phyloP scores from a whole-genome alignment of 164 flowering plant species.

The Annona cherimola region DNA sequence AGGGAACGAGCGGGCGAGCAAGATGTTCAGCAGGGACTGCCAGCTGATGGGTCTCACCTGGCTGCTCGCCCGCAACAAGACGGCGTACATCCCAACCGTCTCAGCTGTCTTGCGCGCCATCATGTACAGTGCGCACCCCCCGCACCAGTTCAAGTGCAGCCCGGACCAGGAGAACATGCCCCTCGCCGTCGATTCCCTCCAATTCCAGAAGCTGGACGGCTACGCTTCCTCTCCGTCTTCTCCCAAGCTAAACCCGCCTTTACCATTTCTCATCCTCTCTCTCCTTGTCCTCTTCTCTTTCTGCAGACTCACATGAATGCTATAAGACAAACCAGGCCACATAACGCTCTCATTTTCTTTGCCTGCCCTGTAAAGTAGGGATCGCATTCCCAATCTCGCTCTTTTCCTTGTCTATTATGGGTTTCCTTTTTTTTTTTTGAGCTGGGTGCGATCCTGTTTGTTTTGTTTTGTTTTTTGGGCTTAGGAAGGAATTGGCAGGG shows the following conservation, averaged over 20 bases:
- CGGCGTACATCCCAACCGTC: slow-evolving; percentile 93
- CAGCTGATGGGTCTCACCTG: slow-evolving; percentile 97
- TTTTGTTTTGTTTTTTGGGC: neutral
- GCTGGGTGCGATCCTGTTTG: neutral
- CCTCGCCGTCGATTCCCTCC: slow-evolving; percentile 89
- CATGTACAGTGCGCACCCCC: slow-evolving; percentile 87
- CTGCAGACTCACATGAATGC: slow-evolving; percentile 17
- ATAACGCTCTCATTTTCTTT: slow-evolving; percentile 4
- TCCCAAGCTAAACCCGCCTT: neutral
- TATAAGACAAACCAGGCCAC: slow-evolving; percentile 9
- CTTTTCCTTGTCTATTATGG: neutral
- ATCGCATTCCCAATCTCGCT: neutral
- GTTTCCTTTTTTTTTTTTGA: neutral
- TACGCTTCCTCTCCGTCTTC: slow-evolving; percentile 24
- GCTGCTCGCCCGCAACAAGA: slow-evolving; percentile 87
- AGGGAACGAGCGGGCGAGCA: slow-evolving; percentile 52
- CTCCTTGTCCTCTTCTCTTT: slow-evolving; percentile 11
- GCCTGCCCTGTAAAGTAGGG: slow-evolving; percentile 9
- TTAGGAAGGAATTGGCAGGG: neutral
- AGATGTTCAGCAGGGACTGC: slow-evolving; percentile 81
- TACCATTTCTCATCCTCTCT: slow-evolving; percentile 45
- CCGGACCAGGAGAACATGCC: slow-evolving; percentile 99
- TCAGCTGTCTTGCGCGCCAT: slow-evolving; percentile 95
- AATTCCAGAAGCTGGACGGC: slow-evolving; percentile 38
- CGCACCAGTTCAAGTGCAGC: slow-evolving; percentile 69